These are phyloP conservation scores for Quaeritorhiza haematococci DNA, from an alignment of 371 early-diverging fungal genomes.

Conservation along the genomic window DNA sequence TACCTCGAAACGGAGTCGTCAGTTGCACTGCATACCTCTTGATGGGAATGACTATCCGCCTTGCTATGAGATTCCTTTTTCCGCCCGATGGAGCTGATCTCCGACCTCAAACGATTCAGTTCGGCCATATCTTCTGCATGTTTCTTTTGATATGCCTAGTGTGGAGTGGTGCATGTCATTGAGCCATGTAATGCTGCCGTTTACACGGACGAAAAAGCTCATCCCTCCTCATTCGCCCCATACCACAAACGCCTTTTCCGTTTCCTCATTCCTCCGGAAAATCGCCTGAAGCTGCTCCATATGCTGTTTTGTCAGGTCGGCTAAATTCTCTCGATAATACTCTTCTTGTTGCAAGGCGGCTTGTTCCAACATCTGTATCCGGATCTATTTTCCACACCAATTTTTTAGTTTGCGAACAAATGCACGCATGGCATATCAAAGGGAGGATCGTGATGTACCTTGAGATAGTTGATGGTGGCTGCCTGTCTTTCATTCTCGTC, in stretches of 20 bases:
- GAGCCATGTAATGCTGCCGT: neutral
- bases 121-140: conserved; percentile 32
- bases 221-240: neutral
- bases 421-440: too few species aligned
- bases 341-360: conserved; percentile 36
- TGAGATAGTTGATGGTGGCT: conserved; percentile 37
- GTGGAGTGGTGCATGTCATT: neutral
- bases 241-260: conserved; percentile 38
- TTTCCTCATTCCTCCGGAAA: conserved; percentile 39
- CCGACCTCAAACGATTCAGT: conserved; percentile 6
- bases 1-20: neutral
- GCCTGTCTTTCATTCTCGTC: conserved; percentile 41
- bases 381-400: too few species aligned
- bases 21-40: too few species aligned
- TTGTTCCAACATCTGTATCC: conserved; percentile 27
- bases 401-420: too few species aligned
- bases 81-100: neutral
- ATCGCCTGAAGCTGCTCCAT: conserved; percentile 41
- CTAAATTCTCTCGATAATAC: conserved; percentile 39
- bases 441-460: conserved; percentile 12
- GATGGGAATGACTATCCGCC: too few species aligned
- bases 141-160: conserved; percentile 34
- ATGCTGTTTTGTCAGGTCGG: conserved; percentile 42
- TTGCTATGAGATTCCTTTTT: neutral
- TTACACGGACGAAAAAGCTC: neutral